A percentile compares a stretch with the other conserved stretches of the same genome.
phyloP scores from a whole-genome alignment of 2,329 filamentous ascomycete species.

The Pyrenophora graminea region DNA sequence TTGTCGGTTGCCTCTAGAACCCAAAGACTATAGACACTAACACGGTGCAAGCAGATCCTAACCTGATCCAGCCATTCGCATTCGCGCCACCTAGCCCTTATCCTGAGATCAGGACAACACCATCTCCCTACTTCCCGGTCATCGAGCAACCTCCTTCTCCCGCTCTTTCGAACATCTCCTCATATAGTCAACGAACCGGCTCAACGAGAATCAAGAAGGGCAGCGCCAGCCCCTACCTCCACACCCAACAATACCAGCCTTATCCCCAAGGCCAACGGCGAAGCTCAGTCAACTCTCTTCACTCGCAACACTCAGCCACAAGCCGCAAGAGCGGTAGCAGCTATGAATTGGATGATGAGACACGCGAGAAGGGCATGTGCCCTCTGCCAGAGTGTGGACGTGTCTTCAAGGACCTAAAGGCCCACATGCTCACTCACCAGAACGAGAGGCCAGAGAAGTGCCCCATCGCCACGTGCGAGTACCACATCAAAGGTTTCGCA shows the following conservation, averaged over 20 bases:
- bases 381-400: conserved; percentile 83
- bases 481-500: conserved; percentile 89
- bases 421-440: conserved; percentile 93
- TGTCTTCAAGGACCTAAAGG: conserved; percentile 87
- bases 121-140: conserved; percentile 49
- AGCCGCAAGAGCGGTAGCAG: conserved; percentile 55
- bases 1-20: conserved; percentile 47
- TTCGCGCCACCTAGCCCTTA: conserved; percentile 49
- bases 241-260: conserved; percentile 58
- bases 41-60: conserved; percentile 56
- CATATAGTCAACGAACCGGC: conserved; percentile 49
- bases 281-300: conserved; percentile 71
- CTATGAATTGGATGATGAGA: conserved; percentile 46
- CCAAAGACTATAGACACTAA: conserved; percentile 15
- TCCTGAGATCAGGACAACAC: conserved; percentile 46
- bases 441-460: conserved; percentile 92
- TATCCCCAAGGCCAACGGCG: conserved; percentile 60
- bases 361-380: conserved; percentile 73
- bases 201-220: conserved; percentile 53
- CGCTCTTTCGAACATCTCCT: conserved; percentile 61
- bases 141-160: conserved; percentile 64
- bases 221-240: conserved; percentile 70
- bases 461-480: conserved; percentile 88
- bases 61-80: conserved; percentile 59
- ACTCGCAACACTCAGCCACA: conserved; percentile 65